Percentiles rank a stretch among this genome's conserved stretches.
These are phyloP conservation scores for Tylopilus cervinicoccineus DNA, from an alignment of 768 basidiomycete genomes.

Conservation along the genomic window DNA sequence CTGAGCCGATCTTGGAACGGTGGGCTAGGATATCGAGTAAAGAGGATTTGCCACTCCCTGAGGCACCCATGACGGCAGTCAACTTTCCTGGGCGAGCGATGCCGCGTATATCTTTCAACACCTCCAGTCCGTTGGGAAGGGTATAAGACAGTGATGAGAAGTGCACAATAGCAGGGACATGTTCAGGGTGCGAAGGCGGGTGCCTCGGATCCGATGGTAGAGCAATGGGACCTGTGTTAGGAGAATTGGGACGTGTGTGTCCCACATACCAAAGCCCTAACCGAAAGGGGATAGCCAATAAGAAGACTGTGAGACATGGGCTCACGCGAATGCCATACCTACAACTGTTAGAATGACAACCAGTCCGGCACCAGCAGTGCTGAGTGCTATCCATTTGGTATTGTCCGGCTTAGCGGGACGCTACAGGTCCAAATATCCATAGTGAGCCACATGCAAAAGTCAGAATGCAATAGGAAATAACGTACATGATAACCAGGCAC, in stretches of 20 bases:
- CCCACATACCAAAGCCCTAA: constrained; percentile 92
- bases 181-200: constrained; percentile 65
- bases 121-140: constrained; percentile 53
- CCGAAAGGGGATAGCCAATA: constrained; percentile 8
- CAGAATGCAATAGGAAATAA: neutral
- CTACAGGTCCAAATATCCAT: constrained; percentile 30
- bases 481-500: constrained; percentile 86
- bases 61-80: constrained; percentile 96
- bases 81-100: constrained; percentile 85
- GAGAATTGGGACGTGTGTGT: constrained; percentile 43
- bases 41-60: constrained; percentile 95
- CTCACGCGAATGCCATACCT: constrained; percentile 34
- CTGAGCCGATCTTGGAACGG: constrained; percentile 78
- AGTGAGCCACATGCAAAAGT: neutral
- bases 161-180: constrained; percentile 91
- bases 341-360: constrained; percentile 69
- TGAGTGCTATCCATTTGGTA: constrained; percentile 77
- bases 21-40: constrained; percentile 94
- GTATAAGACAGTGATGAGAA: constrained; percentile 83
- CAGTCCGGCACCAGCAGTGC: constrained; percentile 71
- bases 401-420: constrained; percentile 81
- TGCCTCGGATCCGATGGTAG: constrained; percentile 73
- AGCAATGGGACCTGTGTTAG: constrained; percentile 66
- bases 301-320: neutral
- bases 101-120: constrained; percentile 82